Conservation (phyloP, 2,329 filamentous ascomycete genomes). For the Coniosporium tulheliwenetii region DNA sequence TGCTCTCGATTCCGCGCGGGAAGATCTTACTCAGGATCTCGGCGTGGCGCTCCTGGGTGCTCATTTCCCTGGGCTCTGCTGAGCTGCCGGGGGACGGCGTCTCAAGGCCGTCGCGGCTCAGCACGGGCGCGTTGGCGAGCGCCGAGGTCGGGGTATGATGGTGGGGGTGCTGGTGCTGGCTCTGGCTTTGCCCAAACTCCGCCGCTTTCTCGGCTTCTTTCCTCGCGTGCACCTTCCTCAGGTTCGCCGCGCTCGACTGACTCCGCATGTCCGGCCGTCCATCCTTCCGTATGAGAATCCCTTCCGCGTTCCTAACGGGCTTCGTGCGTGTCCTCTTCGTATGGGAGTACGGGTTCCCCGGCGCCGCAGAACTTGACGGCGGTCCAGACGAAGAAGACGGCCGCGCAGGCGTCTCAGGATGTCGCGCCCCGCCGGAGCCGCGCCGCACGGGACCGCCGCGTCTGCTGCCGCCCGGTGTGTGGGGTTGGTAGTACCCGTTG, state of each 20-base stretch:
- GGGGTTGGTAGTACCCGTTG: constrained; percentile 19
- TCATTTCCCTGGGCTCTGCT: constrained; percentile 7
- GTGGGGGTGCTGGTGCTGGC: background rate
- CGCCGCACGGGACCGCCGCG: constrained; percentile 5
- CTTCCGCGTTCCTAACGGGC: constrained; percentile 32
- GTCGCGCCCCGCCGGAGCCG: constrained; percentile 6
- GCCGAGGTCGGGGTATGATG: constrained; percentile 6
- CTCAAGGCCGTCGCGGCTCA: constrained; percentile 2
- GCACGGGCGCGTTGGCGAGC: constrained; percentile 3
- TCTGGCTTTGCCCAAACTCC: background rate
- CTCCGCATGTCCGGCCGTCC: constrained; percentile 35
- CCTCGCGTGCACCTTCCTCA: constrained; percentile 33
- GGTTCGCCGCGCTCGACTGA: constrained; percentile 34
- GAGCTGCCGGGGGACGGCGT: background rate
- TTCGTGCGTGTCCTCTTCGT: constrained; percentile 34
- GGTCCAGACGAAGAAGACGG: constrained; percentile 10
- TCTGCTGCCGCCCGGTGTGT: constrained; percentile 1
- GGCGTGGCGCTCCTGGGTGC: constrained; percentile 11
- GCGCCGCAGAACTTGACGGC: no score
- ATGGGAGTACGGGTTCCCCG: constrained; percentile 19
- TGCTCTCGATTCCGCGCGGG: constrained; percentile 7
- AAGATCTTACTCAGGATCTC: constrained; percentile 16
- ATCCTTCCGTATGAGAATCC: constrained; percentile 34
- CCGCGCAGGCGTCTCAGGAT: background rate
- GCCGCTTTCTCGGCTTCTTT: constrained; percentile 17